Evolutionary conservation across 306 rosid genomes (phyloP).

Genomic region (Argentina anserina): DNA sequence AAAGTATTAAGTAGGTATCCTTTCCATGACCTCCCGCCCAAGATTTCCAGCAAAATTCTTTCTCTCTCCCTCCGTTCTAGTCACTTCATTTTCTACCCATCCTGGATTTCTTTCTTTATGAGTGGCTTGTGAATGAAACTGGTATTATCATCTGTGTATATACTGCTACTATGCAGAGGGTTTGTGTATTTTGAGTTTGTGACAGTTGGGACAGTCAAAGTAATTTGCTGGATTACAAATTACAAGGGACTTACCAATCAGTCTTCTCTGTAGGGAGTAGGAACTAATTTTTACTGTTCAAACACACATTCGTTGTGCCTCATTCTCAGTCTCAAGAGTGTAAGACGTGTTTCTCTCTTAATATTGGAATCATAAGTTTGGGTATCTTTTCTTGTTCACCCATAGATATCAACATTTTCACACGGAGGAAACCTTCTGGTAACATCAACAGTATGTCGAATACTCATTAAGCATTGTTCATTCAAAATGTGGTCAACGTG

Average conservation of each 20-base stretch:
- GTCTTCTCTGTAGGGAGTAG: too few species aligned
- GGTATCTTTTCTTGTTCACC: not conserved
- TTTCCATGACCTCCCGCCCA: constrained; percentile 22
- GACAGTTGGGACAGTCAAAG: not conserved
- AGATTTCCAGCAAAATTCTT: constrained; percentile 9
- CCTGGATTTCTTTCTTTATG: not conserved
- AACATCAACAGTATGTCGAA: too few species aligned
- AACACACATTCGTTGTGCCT: not conserved
- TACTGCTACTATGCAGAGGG: not conserved
- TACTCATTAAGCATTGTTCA: too few species aligned
- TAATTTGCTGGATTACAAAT: not conserved
- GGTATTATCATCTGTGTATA: not conserved
- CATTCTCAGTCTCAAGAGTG: too few species aligned
- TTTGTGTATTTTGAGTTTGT: too few species aligned
- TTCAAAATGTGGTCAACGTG: too few species aligned
- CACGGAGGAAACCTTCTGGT: too few species aligned
- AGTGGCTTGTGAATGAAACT: not conserved
- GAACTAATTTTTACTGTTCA: too few species aligned
- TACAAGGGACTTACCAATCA: too few species aligned
- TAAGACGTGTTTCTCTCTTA: not conserved
- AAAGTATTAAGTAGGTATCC: not conserved
- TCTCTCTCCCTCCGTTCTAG: not conserved
- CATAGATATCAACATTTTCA: not conserved
- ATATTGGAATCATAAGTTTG: not conserved
- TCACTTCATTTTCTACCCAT: not conserved